Percentiles rank a stretch among this genome's conserved stretches.
These are phyloP conservation scores for Erodium moschatum DNA, from an alignment of 441 rosid species.

Conservation along the genomic window DNA sequence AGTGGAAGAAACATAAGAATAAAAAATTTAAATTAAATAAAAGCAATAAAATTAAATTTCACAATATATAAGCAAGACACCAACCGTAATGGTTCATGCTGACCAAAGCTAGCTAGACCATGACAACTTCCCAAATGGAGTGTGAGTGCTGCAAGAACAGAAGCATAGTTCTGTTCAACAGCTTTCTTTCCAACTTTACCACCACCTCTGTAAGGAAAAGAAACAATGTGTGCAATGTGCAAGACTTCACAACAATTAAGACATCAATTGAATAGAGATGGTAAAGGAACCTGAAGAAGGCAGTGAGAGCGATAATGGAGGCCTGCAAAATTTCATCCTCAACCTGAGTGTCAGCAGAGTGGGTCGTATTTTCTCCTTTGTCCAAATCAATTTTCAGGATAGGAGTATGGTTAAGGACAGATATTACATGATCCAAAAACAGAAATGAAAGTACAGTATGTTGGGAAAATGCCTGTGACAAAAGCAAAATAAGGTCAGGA, in stretches of 20 bases:
- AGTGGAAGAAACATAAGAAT: conserved; percentile 18
- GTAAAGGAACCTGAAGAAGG: conserved; percentile 73
- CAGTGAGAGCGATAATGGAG: conserved; percentile 82
- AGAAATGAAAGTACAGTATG: conserved; percentile 62
- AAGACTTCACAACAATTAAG: conserved; percentile 20
- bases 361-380: conserved; percentile 49
- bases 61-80: conserved; percentile 16
- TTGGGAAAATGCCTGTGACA: conserved; percentile 70
- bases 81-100: conserved; percentile 78
- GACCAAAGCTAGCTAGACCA: conserved; percentile 77
- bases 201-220: conserved; percentile 61
- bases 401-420: conserved; percentile 53
- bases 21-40: neutral
- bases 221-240: conserved; percentile 23
- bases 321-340: conserved; percentile 75
- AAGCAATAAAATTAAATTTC: neutral
- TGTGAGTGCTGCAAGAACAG: conserved; percentile 80
- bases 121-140: conserved; percentile 94
- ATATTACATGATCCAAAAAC: conserved; percentile 81
- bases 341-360: conserved; percentile 39
- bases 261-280: conserved; percentile 18
- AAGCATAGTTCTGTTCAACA: conserved; percentile 85
- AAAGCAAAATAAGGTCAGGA: conserved; percentile 19
- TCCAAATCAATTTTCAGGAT: conserved; percentile 43
- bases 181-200: conserved; percentile 93